phyloP scores from a whole-genome alignment of 495 filamentous ascomycete species.

The Penicillium coffeae region DNA sequence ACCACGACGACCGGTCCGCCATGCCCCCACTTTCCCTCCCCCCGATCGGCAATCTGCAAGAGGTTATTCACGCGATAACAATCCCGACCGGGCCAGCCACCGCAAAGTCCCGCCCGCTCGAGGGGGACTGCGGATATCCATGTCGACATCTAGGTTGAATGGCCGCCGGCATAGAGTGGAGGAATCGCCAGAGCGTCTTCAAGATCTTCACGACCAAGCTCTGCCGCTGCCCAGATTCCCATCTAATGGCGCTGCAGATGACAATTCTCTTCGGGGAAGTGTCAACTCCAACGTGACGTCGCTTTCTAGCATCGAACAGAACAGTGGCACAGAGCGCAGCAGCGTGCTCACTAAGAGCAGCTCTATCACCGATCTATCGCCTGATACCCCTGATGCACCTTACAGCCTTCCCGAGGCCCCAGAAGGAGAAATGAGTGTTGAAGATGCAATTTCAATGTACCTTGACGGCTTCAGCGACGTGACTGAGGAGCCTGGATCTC shows the following conservation, averaged over 20 bases:
- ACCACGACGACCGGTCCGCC: constrained; percentile 16
- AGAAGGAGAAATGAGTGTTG: constrained; percentile 76
- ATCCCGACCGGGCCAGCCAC: constrained; percentile 23
- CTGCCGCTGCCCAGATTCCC: constrained; percentile 33
- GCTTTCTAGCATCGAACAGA: constrained; percentile 64
- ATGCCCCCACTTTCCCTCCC: constrained; percentile 16
- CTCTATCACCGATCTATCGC: constrained; percentile 63
- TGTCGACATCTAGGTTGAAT: constrained; percentile 34
- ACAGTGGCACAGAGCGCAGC: constrained; percentile 70
- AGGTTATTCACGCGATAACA: constrained; percentile 20
- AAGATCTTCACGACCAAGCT: constrained; percentile 20
- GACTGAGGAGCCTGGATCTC: constrained; percentile 40
- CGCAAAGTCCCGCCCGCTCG: constrained; percentile 27
- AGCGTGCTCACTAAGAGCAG: constrained; percentile 78
- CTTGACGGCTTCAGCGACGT: constrained; percentile 72
- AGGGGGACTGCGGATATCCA: constrained; percentile 38
- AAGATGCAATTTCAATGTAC: constrained; percentile 94
- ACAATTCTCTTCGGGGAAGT: constrained; percentile 64
- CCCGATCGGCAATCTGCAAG: constrained; percentile 17
- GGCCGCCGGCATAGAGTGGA: constrained; percentile 26
- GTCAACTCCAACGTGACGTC: constrained; percentile 68
- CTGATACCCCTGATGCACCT: constrained; percentile 51
- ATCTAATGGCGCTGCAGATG: constrained; percentile 27
- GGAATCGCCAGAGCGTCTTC: constrained; percentile 26
- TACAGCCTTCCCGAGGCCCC: constrained; percentile 47